Base-by-base conservation (phyloP, 176 grass and related monocot genomes). In the Bolboschoenus planiculmis region DNA sequence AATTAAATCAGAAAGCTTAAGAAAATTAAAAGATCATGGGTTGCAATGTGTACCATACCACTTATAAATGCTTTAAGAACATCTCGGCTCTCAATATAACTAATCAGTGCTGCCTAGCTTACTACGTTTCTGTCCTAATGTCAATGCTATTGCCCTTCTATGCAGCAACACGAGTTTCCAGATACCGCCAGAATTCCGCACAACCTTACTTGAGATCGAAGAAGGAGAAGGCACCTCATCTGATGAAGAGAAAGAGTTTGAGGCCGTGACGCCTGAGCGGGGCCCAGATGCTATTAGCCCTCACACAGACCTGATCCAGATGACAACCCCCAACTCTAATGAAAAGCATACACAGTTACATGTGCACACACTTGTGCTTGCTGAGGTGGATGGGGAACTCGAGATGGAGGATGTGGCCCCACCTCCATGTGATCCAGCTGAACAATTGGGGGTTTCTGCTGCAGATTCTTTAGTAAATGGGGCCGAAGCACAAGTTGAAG, bases 401-500 rank as follows among this genome's bases (percentile, higher is more conserved):
- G 96, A 98, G 87, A 98, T 98, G 92, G 96, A 98, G 70, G 96
- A 98, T 86, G 89, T 90, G 70, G 87, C 96, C 34, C 95, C 95
- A 7, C 83, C 82, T 65, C 72, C 72, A 77, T 53, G 72, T 33
- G 27, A 77, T 53, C 72, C 27, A 31, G 46, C 46, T 51, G 23
- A 66, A 82, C 33, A 54, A 15, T 48, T 81, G 33, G 34, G 4
- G 56, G 37, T 77, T 53, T 77, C 34, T 40, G 54, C 20, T 46
- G 57, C 40, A 63, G 56, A 82, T 30, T 31, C 40, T 59, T 48
- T 8, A 40, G 54, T 31, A 40, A 66, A 15, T 65, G 23, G 13
- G 56, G 14, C 57, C 61, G 27, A 16, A 72, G 63, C 60, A 73
- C 81, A 53, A 76, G 42, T 31, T 27, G 27, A 43, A 42, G 72